Evolutionary conservation across 805 yeast genomes (phyloP).

Genomic region (Scheffersomyces stipitis): DNA sequence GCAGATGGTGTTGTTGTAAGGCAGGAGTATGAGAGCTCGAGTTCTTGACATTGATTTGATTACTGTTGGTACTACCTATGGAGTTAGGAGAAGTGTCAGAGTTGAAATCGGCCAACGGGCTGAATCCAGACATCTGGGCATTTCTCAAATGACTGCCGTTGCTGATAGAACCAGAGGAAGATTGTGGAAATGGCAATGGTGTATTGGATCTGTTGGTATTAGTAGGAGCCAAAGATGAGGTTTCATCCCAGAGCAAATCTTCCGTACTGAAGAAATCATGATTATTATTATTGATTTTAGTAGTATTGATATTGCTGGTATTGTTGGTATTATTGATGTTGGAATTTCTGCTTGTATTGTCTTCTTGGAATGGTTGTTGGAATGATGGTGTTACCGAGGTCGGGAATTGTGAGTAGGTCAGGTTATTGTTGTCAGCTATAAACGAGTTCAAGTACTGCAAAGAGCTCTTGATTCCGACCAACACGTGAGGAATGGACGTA

Average conservation of each 20-base stretch:
- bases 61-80: not conserved
- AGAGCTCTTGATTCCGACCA: slow-evolving; percentile 56
- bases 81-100: slow-evolving; percentile 1
- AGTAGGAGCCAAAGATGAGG: slow-evolving; percentile 3
- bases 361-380: not conserved
- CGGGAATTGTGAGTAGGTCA: slow-evolving; percentile 1
- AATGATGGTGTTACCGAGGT: not conserved
- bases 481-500: slow-evolving; percentile 63
- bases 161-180: slow-evolving; percentile 2
- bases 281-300: too few species aligned
- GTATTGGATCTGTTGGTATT: slow-evolving; percentile 3
- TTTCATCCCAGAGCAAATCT: slow-evolving; percentile 13
- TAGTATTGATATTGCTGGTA: too few species aligned
- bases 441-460: slow-evolving; percentile 54
- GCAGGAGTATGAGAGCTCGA: not conserved
- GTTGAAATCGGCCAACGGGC: not conserved
- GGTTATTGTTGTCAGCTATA: slow-evolving; percentile 39
- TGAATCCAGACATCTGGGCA: not conserved
- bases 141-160: not conserved
- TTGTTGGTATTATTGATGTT: too few species aligned
- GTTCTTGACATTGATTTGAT: not conserved
- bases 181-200: slow-evolving; percentile 3
- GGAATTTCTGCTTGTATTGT: not conserved
- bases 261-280: slow-evolving; percentile 8
- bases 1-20: not conserved